phyloP scores from a whole-genome alignment of 2,329 filamentous ascomycete genomes.

The Dendrostoma leiphaemia region DNA sequence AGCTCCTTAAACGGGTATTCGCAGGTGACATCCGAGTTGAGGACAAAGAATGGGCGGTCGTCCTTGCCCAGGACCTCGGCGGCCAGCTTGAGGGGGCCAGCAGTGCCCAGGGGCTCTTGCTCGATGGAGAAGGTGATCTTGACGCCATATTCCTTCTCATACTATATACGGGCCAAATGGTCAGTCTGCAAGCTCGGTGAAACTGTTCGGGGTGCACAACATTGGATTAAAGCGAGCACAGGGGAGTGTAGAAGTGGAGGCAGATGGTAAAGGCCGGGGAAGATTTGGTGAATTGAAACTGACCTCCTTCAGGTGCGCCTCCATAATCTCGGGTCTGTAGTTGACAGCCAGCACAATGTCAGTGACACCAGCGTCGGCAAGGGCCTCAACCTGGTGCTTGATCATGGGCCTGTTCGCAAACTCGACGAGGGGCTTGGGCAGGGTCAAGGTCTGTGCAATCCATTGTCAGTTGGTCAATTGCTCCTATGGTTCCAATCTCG shows the following conservation, averaged over 20 bases:
- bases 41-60: conserved; percentile 92
- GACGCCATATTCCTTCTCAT: conserved; percentile 88
- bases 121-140: conserved; percentile 98
- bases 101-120: conserved; percentile 90
- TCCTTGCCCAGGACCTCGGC: conserved; percentile 92
- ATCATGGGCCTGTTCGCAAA: conserved; percentile 99
- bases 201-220: no score
- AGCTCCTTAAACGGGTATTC: conserved; percentile 93
- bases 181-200: background rate
- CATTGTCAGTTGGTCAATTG: conserved; percentile 19
- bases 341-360: conserved; percentile 98
- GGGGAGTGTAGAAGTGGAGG: background rate
- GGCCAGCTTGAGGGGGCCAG: conserved; percentile 91
- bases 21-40: conserved; percentile 98
- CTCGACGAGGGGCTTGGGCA: conserved; percentile 96
- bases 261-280: background rate
- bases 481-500: conserved; percentile 2
- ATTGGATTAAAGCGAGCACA: background rate
- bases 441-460: conserved; percentile 75
- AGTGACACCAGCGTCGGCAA: conserved; percentile 90
- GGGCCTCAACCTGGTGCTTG: conserved; percentile 92
- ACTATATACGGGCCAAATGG: conserved; percentile 46
- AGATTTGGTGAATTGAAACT: conserved; percentile 27
- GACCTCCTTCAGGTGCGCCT: conserved; percentile 86
- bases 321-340: conserved; percentile 98